phyloP scores from a whole-genome alignment of 805 yeast genomes.

The Monosporozyma unispora region DNA sequence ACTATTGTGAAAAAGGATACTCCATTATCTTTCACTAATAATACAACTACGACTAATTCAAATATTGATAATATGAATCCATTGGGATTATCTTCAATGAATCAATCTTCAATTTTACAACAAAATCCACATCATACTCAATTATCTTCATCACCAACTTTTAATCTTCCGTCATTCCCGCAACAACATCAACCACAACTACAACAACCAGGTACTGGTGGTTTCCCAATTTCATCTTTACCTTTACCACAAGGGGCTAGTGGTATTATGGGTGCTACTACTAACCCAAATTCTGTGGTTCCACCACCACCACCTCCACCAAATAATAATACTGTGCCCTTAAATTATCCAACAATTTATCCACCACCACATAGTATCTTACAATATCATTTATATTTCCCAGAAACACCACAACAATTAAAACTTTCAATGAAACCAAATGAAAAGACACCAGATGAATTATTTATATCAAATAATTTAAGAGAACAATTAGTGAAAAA shows the following conservation, averaged over 20 bases:
- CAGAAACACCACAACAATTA: constrained; percentile 72
- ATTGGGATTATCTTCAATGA: background rate
- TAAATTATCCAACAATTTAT: constrained; percentile 28
- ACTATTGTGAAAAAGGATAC: background rate
- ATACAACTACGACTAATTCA: background rate
- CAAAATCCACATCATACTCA: too few species aligned
- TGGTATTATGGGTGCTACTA: background rate
- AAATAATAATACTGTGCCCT: background rate
- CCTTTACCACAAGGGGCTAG: background rate
- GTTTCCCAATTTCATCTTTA: background rate
- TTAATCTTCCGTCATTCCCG: constrained; percentile 1
- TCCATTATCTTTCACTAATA: background rate
- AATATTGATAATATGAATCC: background rate
- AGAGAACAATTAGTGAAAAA: constrained; percentile 63
- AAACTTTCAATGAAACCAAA: constrained; percentile 53
- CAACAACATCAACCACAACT: background rate
- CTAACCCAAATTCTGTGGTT: background rate
- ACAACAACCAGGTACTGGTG: background rate
- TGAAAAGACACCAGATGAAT: constrained; percentile 57
- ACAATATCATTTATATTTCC: constrained; percentile 84
- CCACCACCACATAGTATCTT: constrained; percentile 37
- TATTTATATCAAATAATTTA: constrained; percentile 65
- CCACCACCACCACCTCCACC: too few species aligned
- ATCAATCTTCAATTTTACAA: too few species aligned
- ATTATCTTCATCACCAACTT: background rate